Evolutionary conservation across 1,284 basidiomycete genomes (phyloP), one percentile per base, ranked within the genome.

Genomic region (Austroboletus niveus): DNA sequence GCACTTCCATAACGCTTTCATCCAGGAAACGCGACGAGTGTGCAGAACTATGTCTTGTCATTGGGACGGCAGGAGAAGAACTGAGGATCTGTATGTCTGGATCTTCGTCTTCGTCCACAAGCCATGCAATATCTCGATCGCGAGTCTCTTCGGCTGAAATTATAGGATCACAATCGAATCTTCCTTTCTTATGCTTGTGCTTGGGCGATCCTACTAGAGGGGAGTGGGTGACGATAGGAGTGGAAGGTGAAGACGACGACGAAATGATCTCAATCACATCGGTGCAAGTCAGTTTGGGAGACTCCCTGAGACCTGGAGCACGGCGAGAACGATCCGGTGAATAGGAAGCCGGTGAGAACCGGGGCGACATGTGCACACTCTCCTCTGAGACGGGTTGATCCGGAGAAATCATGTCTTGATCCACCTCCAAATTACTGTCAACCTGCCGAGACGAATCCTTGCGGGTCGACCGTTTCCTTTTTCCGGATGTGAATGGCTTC

Each of bases 31-130:
- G 35, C 14, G 5, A 29, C 41, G 49, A 49, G 29, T 14, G 35
- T 30, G 41, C 32, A 34, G 44, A 24, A 34, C 17, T 34, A 31
- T 32, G 30, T 10, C 35, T 47, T 43, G 22, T 43, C 51, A 51
- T 60, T 49, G 55, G 29, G 39, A 22, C 30, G 3, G 65, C 46
- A 8, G 80, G 81, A 1, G 80, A 76, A 20, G 81, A 82, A 44
- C 71, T 67, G 10, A 78, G 47, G 39, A 85, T 75, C 47, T 77
- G 72, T 52, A 85, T 69, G 44, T 75, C 71, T 4, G 71, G 72
- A 4, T 77, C 76, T 49, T 80, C 78, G 48, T 83, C 80, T 45
- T 84, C 83, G 41, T 82, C 82, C 11, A 87, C 66, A 22, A 87
- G 70, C 85, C 85, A 87, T 3, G 79, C 75, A 69, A 87, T 81